phyloP scores from a whole-genome alignment of 2,329 filamentous ascomycete genomes.

The Cladophialophora immunda region DNA sequence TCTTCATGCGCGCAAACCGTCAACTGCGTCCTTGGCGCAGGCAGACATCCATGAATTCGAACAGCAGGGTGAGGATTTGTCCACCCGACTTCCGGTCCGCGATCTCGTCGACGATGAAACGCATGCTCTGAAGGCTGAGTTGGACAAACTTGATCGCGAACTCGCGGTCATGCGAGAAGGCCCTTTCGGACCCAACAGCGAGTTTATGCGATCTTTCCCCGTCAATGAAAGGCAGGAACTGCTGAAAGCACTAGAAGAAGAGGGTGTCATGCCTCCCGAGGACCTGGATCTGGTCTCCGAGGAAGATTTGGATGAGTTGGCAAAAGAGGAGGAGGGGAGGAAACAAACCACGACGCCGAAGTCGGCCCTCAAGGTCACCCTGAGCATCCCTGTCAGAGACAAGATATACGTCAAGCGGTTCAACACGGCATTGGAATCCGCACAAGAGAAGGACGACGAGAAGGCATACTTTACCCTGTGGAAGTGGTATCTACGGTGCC shows the following conservation, averaged over 20 bases:
- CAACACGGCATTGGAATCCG: conserved; percentile 48
- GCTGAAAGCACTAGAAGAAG: conserved; percentile 53
- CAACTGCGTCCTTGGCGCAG: conserved; percentile 39
- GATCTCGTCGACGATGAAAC: conserved; percentile 50
- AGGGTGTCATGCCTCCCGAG: conserved; percentile 44
- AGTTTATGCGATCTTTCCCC: conserved; percentile 53
- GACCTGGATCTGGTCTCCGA: conserved; percentile 51
- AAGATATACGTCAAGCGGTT: conserved; percentile 52
- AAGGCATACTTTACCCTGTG: conserved; percentile 52
- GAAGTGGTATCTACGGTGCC: conserved; percentile 61
- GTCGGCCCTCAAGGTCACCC: conserved; percentile 43
- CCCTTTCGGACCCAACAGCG: conserved; percentile 54
- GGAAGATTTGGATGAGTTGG: conserved; percentile 51
- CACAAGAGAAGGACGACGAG: conserved; percentile 44
- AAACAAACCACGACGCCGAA: conserved; percentile 21
- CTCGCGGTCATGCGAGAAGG: conserved; percentile 51
- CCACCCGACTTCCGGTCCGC: conserved; percentile 49
- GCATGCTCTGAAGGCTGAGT: conserved; percentile 48
- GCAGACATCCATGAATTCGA: conserved; percentile 56
- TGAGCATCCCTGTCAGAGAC: conserved; percentile 48
- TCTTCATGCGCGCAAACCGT: conserved; percentile 8
- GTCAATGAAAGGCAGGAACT: conserved; percentile 52
- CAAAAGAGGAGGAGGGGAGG: conserved; percentile 35
- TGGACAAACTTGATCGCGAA: conserved; percentile 52
- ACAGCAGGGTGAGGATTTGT: conserved; percentile 49